A percentile compares a stretch with the other conserved stretches of the same genome.
These are phyloP conservation scores for Chaetothyriales sp. DNA, from an alignment of 2,329 filamentous ascomycete species.

Conservation along the genomic window DNA sequence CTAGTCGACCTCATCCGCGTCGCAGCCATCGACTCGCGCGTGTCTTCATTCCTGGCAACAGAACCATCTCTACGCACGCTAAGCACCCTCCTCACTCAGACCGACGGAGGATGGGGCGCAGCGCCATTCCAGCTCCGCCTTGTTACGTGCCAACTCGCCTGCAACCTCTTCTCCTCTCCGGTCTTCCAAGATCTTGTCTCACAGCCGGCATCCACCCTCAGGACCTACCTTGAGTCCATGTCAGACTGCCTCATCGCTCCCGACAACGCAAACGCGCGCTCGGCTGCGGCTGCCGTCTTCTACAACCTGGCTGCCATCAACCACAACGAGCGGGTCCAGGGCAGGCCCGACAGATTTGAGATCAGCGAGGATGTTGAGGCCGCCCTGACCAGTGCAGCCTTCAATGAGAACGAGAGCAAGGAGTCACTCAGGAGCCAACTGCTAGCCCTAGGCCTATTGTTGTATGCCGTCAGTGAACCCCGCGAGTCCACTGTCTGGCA, in stretches of 20 bases:
- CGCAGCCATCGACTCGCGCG: slow-evolving; percentile 58
- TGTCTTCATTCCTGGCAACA: slow-evolving; percentile 71
- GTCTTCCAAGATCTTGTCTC: slow-evolving; percentile 43
- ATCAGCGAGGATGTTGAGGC: slow-evolving; percentile 51
- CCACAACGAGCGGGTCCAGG: slow-evolving; percentile 47
- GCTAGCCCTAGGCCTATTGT: slow-evolving; percentile 58
- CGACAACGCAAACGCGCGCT: slow-evolving; percentile 56
- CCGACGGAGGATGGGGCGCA: slow-evolving; percentile 32
- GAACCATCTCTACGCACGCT: slow-evolving; percentile 53
- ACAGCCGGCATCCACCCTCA: slow-evolving; percentile 30
- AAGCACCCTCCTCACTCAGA: slow-evolving; percentile 40
- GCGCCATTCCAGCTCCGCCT: slow-evolving; percentile 72
- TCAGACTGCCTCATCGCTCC: slow-evolving; percentile 67
- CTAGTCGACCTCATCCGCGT: slow-evolving; percentile 73
- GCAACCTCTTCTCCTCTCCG: slow-evolving; percentile 67
- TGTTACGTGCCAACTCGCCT: slow-evolving; percentile 66
- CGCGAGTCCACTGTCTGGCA: slow-evolving; percentile 60
- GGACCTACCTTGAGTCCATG: slow-evolving; percentile 47
- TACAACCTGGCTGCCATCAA: slow-evolving; percentile 68
- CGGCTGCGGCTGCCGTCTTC: slow-evolving; percentile 66
- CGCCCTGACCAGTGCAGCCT: slow-evolving; percentile 60
- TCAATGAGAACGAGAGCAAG: slow-evolving; percentile 33
- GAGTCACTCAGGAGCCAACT: slow-evolving; percentile 67
- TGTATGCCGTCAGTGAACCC: slow-evolving; percentile 49
- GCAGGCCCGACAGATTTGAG: slow-evolving; percentile 32